Conservation (phyloP, 75 land plant species). For the Picea sitchensis region DNA sequence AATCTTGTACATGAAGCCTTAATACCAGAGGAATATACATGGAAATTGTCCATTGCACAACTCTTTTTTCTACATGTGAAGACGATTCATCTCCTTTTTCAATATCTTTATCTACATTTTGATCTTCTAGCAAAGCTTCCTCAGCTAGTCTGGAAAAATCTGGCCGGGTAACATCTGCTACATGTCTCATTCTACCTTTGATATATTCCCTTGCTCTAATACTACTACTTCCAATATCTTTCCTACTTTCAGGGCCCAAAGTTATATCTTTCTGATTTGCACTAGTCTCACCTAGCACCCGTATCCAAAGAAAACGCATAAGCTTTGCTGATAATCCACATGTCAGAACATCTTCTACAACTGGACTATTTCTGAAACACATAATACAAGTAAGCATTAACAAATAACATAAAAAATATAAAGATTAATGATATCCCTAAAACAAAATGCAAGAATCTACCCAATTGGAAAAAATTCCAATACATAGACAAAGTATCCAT, state of each 20-base stretch:
- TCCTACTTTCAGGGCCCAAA: slow-evolving; percentile 28
- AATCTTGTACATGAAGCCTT: too few relatives aligned
- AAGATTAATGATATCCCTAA: too few relatives aligned
- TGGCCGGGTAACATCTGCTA: slow-evolving; percentile 33
- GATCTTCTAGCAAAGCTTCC: too few relatives aligned
- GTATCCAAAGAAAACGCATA: slow-evolving; percentile 82
- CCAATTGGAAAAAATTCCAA: too few relatives aligned
- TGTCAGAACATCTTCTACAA: slow-evolving; percentile 88
- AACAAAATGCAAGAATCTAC: too few relatives aligned
- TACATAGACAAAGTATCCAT: not conserved
- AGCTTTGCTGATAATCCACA: slow-evolving; percentile 86
- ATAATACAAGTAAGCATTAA: too few relatives aligned
- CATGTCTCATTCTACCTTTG: slow-evolving; percentile 39
- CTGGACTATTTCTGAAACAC: slow-evolving; percentile 57
- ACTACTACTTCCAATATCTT: slow-evolving; percentile 18
- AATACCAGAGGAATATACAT: too few relatives aligned
- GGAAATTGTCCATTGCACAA: too few relatives aligned
- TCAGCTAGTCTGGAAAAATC: slow-evolving; percentile 16
- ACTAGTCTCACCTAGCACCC: slow-evolving; percentile 64
- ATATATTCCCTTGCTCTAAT: slow-evolving; percentile 64
- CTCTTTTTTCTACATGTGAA: too few relatives aligned
- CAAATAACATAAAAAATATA: too few relatives aligned
- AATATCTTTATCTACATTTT: too few relatives aligned
- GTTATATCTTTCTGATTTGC: slow-evolving; percentile 42
- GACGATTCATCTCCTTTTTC: too few relatives aligned